Evolutionary conservation across 257 asterid genomes (phyloP).

Genomic region (Handroanthus guayacan): DNA sequence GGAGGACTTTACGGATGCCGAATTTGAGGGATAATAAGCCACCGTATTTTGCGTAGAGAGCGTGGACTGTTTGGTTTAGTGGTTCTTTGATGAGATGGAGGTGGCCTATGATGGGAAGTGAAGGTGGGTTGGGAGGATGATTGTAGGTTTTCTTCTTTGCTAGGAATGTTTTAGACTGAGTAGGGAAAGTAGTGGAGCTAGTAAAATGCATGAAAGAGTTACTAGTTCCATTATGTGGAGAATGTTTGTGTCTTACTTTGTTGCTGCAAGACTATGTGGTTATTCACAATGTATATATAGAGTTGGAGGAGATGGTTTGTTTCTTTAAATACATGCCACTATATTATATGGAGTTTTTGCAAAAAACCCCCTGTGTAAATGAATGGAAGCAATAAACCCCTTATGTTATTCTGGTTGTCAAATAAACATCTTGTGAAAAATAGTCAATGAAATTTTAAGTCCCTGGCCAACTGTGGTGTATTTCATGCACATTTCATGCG

Average conservation of each 20-base stretch:
- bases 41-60: constrained; percentile 43
- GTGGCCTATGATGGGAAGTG: constrained; percentile 44
- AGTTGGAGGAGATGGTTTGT: background rate
- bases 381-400: no score
- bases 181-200: background rate
- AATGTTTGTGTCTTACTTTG: background rate
- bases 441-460: no score
- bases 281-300: background rate
- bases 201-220: background rate
- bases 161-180: background rate
- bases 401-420: no score
- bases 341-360: no score
- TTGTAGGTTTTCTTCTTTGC: constrained; percentile 21
- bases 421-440: no score
- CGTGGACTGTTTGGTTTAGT: constrained; percentile 25
- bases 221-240: background rate
- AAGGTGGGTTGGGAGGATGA: constrained; percentile 42
- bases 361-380: no score
- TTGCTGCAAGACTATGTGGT: background rate
- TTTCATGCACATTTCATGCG: no score
- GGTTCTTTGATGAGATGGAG: constrained; percentile 41
- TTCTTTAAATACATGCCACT: background rate
- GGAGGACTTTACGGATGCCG: constrained; percentile 35
- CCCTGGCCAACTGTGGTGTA: no score
- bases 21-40: constrained; percentile 29